These are phyloP conservation scores for Exophiala phaeomuriformis DNA, from an alignment of 2,329 filamentous ascomycete genomes.

Conservation along the genomic window DNA sequence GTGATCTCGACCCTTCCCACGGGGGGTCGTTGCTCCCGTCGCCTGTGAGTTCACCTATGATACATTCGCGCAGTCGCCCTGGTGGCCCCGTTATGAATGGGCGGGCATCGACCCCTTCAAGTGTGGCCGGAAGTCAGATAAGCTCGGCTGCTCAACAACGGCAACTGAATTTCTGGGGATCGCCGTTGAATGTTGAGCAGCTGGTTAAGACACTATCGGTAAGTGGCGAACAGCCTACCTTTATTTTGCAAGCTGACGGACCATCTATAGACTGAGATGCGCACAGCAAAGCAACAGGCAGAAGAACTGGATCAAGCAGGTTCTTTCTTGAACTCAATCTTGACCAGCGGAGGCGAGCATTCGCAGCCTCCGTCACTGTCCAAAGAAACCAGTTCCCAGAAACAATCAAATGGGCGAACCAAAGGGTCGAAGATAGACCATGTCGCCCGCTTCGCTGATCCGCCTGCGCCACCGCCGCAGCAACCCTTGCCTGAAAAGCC, in stretches of 20 bases:
- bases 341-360: slow-evolving; percentile 59
- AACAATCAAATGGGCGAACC: slow-evolving; percentile 41
- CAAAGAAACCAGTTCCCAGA: slow-evolving; percentile 38
- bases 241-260: slow-evolving; percentile 22
- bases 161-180: slow-evolving; percentile 73
- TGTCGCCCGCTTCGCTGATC: slow-evolving; percentile 82
- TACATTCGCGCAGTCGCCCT: slow-evolving; percentile 61
- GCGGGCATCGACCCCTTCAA: slow-evolving; percentile 53
- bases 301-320: slow-evolving; percentile 77
- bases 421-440: slow-evolving; percentile 58
- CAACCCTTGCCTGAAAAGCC: slow-evolving; percentile 92
- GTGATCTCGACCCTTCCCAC: slow-evolving; percentile 73
- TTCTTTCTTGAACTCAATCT: slow-evolving; percentile 68
- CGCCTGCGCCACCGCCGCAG: slow-evolving; percentile 85
- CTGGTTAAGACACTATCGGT: slow-evolving; percentile 83
- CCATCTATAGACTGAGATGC: slow-evolving; percentile 68
- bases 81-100: slow-evolving; percentile 61
- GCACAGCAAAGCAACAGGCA: slow-evolving; percentile 77
- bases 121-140: slow-evolving; percentile 49
- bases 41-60: slow-evolving; percentile 56
- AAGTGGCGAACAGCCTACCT: slow-evolving; percentile 35
- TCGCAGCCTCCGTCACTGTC: slow-evolving; percentile 43
- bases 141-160: slow-evolving; percentile 62
- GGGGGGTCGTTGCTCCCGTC: slow-evolving; percentile 66
- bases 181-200: slow-evolving; percentile 85